Conservation (phyloP, 768 basidiomycete genomes). For the Boletus patriciae region DNA sequence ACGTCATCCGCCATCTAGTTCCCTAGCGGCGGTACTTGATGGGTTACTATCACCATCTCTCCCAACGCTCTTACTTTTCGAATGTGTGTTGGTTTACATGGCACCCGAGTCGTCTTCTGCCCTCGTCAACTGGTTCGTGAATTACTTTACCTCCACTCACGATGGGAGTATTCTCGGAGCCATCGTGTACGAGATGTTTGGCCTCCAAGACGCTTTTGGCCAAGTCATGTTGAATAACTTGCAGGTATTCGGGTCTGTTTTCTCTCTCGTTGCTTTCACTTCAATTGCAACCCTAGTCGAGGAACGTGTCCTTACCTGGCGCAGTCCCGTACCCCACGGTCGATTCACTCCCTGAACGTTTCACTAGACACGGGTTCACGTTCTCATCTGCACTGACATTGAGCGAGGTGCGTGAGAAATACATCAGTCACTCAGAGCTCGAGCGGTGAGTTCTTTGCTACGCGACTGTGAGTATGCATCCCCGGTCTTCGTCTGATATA, state of each 20-base stretch:
- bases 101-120: slow-evolving; percentile 53
- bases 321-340: slow-evolving; percentile 59
- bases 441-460: slow-evolving; percentile 42
- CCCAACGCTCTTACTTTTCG: slow-evolving; percentile 86
- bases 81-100: slow-evolving; percentile 94
- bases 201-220: slow-evolving; percentile 85
- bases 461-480: not conserved
- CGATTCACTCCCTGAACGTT: slow-evolving; percentile 54
- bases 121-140: slow-evolving; percentile 73
- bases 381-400: slow-evolving; percentile 14
- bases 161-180: slow-evolving; percentile 42
- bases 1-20: slow-evolving; percentile 52
- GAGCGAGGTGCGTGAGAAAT: slow-evolving; percentile 45
- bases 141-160: slow-evolving; percentile 41
- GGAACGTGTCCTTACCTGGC: slow-evolving; percentile 75
- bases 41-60: slow-evolving; percentile 51
- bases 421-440: slow-evolving; percentile 42
- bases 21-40: slow-evolving; percentile 40
- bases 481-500: not conserved
- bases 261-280: not conserved
- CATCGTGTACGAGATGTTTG: slow-evolving; percentile 89
- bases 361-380: slow-evolving; percentile 55
- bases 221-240: slow-evolving; percentile 89
- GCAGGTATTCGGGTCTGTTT: slow-evolving; percentile 45
- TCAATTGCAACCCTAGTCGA: slow-evolving; percentile 44